These are phyloP conservation scores for Backusella circina DNA, from an alignment of 192 early-diverging fungal species.

Conservation along the genomic window DNA sequence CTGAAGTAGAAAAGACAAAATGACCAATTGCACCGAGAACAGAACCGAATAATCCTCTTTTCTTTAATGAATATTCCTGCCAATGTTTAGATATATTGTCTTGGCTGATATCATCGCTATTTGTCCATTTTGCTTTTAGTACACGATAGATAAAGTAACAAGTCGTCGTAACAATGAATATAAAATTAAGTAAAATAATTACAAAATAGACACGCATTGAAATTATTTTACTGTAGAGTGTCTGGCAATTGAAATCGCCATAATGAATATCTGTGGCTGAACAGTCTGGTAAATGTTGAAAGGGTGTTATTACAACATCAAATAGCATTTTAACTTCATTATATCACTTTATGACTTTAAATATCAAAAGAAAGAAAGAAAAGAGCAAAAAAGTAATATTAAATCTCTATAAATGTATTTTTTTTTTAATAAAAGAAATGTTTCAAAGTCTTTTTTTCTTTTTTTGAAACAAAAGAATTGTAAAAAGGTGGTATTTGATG, in stretches of 20 bases:
- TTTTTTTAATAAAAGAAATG: neutral
- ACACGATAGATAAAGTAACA: conserved; percentile 1
- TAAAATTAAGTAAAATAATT: neutral
- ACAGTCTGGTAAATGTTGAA: neutral
- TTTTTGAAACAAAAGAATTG: neutral
- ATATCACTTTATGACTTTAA: neutral
- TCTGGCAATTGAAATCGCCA: neutral
- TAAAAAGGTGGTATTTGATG: neutral
- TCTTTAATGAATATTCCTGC: neutral
- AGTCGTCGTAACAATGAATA: conserved; percentile 10
- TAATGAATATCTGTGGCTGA: neutral
- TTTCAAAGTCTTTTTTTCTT: neutral
- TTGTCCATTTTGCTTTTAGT: neutral
- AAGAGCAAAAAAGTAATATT: neutral
- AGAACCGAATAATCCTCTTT: neutral
- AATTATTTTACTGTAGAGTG: neutral
- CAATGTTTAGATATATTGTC: neutral
- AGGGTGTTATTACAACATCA: neutral
- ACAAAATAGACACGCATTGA: conserved; percentile 7
- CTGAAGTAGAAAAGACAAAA: neutral
- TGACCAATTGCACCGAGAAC: conserved; percentile 17
- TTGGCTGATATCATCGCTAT: neutral
- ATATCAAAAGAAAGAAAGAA: neutral
- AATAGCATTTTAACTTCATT: neutral
- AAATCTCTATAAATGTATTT: neutral